Base-by-base conservation (phyloP, 2,329 filamentous ascomycete genomes). In the Cryphonectria carpinicola region DNA sequence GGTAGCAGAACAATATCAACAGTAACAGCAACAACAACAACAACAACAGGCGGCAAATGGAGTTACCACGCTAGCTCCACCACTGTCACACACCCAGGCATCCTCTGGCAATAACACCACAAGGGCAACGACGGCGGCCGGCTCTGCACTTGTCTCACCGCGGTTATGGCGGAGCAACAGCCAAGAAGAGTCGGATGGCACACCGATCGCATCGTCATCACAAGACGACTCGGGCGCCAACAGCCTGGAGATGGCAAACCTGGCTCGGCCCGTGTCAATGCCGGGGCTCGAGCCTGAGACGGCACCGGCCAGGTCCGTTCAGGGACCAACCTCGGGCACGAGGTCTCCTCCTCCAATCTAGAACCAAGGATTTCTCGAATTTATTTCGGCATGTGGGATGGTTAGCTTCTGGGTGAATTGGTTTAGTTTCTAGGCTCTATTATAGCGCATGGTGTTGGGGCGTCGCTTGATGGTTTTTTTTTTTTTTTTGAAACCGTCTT, bases 1-100 rank as follows among this genome's bases (percentile, higher is more conserved):
- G 70, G 83, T 80, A 67, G 72, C 70, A 43, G 65, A 72, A 49
- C 65, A 67, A 49, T 28, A 64, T n/a, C 61, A 46, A 4, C 61
- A 43, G 17, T 37, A 41, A 7, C 60, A 62, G 4, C 58, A 61
- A 5, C 22, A 7, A 32, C 54, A 70, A 66, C 32, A 66, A 28
- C 28, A 28, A 28, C 28, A 28, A n/a, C n/a, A n/a, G n/a, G n/a
- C n/a, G 58, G 39, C 56, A 17, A 19, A 28, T 7, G 61, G 25
- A 65, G 67, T 56, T 46, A 68, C 37, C 13, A 69, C 35, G 60
- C 65, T 37, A n/a, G 62, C 37, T 43, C 71, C 46, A 35, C 71
- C 46, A 19, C 43, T 32, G n/a, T 68, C 49, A 14, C 68, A 56
- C 17, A 39, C 61, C 6, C 69, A 71, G 49, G 65, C 63, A 3